Conservation (phyloP, 2,329 filamentous ascomycete species). For the Monilinia aucupariae region DNA sequence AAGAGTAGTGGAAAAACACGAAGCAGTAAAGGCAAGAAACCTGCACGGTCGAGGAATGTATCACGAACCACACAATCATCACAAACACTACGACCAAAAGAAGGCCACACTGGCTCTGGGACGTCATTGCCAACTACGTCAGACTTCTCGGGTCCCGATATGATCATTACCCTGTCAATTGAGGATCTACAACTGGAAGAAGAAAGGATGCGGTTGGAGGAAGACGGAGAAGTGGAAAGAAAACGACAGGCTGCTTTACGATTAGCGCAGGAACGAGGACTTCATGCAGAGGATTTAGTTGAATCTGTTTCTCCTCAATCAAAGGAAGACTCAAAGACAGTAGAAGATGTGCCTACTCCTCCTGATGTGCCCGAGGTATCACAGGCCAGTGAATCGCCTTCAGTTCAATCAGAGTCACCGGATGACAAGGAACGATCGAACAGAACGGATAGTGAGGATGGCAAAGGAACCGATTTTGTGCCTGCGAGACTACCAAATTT, state of each 20-base stretch:
- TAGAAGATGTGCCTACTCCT: conserved; percentile 17
- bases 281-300: conserved; percentile 37
- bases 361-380: not conserved
- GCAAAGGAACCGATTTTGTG: conserved; percentile 42
- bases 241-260: conserved; percentile 49
- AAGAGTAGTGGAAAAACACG: conserved; percentile 61
- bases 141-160: conserved; percentile 35
- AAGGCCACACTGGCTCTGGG: conserved; percentile 24
- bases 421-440: not conserved
- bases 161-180: conserved; percentile 42
- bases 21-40: conserved; percentile 55
- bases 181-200: conserved; percentile 52
- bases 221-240: conserved; percentile 49
- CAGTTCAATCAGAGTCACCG: not conserved
- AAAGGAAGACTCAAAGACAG: conserved; percentile 20
- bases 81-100: conserved; percentile 23
- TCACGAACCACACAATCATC: conserved; percentile 44
- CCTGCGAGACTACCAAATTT: conserved; percentile 56
- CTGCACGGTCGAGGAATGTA: conserved; percentile 42
- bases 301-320: conserved; percentile 20
- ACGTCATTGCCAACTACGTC: conserved; percentile 35
- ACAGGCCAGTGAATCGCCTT: not conserved
- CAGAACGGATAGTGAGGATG: not conserved
- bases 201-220: conserved; percentile 41
- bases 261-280: conserved; percentile 46